phyloP scores from a whole-genome alignment of 208 protist genomes.

The Strigomonas galati region DNA sequence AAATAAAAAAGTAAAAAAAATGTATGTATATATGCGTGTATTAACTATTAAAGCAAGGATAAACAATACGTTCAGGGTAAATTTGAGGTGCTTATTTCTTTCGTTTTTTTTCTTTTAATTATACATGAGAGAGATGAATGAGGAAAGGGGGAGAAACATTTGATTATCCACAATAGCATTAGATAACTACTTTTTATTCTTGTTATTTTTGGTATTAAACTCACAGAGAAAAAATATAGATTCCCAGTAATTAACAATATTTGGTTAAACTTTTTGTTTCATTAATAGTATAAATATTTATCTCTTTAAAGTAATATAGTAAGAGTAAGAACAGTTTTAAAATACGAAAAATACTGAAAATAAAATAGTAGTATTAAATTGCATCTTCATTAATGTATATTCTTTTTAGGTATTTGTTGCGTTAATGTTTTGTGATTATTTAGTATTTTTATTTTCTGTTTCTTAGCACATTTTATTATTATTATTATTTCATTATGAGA shows the following conservation, averaged over 20 bases:
- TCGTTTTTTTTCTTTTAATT: neutral
- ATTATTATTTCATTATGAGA: too few relatives aligned
- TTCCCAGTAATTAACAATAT: too few relatives aligned
- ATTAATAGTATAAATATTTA: neutral
- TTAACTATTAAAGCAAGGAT: neutral
- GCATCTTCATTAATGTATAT: too few relatives aligned
- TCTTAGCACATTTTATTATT: conserved; percentile 1
- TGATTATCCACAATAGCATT: neutral
- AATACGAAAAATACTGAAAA: too few relatives aligned
- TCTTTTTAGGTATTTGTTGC: too few relatives aligned
- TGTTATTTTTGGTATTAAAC: neutral
- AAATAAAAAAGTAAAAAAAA: neutral
- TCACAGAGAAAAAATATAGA: too few relatives aligned
- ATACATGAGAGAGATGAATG: neutral
- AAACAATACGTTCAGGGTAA: neutral
- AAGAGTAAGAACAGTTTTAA: too few relatives aligned
- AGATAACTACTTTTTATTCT: neutral
- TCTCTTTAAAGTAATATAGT: conserved; percentile 8
- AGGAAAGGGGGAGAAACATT: neutral
- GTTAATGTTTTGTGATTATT: conserved; percentile 44
- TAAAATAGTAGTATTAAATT: too few relatives aligned
- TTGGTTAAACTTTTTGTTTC: neutral
- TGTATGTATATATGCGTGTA: conserved; percentile 1
- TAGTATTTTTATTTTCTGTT: conserved; percentile 37
- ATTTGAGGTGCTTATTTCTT: neutral